Base-by-base conservation (phyloP, 2,329 filamentous ascomycete genomes). In the Exophiala oligosperma region DNA sequence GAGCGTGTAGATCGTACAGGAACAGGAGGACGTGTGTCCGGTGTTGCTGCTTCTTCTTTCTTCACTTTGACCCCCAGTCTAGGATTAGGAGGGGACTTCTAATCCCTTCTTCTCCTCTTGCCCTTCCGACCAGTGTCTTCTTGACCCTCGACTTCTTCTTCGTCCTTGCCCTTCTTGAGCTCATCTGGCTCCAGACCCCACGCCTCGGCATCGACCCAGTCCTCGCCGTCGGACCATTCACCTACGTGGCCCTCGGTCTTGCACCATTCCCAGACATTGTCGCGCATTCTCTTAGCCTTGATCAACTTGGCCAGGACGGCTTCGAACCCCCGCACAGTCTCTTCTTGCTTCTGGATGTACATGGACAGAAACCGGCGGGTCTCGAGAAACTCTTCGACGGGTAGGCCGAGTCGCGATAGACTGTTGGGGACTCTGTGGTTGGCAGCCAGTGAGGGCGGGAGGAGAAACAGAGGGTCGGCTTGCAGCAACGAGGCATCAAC, bases 161-260 rank as follows among this genome's bases (percentile, higher is more conserved):
- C 78, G 56, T 84, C 81, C 40, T 81, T 81, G 0, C 84, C 84
- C 68, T 87, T 87, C 62, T 81, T 80, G 52, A 87, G 69, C 44
- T 82, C 80, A 1, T 80, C 79, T 37, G 75, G 73, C 2, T 65
- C 68, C n/a, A 87, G 70, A 0, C 78, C 79, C 84, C 83, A 87
- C 65, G 84, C 81, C 55, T 84, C 81, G 21, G 77, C 74, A 66
- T 88, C 85, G 63, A 85, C 85, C 85, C 85, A 88, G 66, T 88
- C 85, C 71, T 88, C 85, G 1, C 85, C 84, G 66, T 88, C 85
- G 53, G 82, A 86, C 83, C 87, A 81, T 68, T 87, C 84, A 3
- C 84, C 83, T 14, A 86, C 72, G 69, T 88, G 85, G 4, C 76
- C 84, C 67, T 87, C 84, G 0, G 84, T 83, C 67, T 84, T 85